phyloP scores from a whole-genome alignment of 2,329 filamentous ascomycete species.

The Lomentospora prolificans region DNA sequence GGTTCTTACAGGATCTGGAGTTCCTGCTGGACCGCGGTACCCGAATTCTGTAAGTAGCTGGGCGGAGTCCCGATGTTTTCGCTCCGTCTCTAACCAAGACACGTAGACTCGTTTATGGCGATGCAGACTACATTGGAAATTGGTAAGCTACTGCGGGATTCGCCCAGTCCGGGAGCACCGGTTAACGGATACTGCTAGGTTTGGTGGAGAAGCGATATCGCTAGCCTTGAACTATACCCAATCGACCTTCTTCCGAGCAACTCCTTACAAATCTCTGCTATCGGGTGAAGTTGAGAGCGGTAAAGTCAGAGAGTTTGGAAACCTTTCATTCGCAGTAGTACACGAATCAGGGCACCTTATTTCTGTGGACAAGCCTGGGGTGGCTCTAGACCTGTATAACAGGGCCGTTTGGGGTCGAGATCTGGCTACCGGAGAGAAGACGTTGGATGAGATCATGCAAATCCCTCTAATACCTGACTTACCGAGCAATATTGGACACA shows the following conservation, averaged over 20 bases:
- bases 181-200: slow-evolving; percentile 23
- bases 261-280: slow-evolving; percentile 54
- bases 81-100: not conserved
- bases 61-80: not conserved
- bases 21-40: slow-evolving; percentile 45
- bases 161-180: not conserved
- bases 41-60: slow-evolving; percentile 40
- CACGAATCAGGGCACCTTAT: slow-evolving; percentile 44
- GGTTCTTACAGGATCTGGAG: slow-evolving; percentile 43
- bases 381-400: slow-evolving; percentile 18
- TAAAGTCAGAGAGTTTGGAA: slow-evolving; percentile 57
- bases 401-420: slow-evolving; percentile 18
- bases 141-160: slow-evolving; percentile 13
- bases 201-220: slow-evolving; percentile 56
- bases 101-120: slow-evolving; percentile 42
- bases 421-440: slow-evolving; percentile 12
- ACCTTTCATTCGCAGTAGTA: slow-evolving; percentile 49
- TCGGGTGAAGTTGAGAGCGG: slow-evolving; percentile 51
- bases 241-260: slow-evolving; percentile 38
- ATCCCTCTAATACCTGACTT: slow-evolving; percentile 5
- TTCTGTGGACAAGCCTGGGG: slow-evolving; percentile 17
- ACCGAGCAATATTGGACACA: not conserved
- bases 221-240: slow-evolving; percentile 42
- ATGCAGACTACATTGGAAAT: slow-evolving; percentile 42
- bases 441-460: not conserved